A percentile compares a stretch with the other conserved stretches of the same genome.
phyloP scores from a whole-genome alignment of 2,329 filamentous ascomycete species.

The Fusarium stilboides region DNA sequence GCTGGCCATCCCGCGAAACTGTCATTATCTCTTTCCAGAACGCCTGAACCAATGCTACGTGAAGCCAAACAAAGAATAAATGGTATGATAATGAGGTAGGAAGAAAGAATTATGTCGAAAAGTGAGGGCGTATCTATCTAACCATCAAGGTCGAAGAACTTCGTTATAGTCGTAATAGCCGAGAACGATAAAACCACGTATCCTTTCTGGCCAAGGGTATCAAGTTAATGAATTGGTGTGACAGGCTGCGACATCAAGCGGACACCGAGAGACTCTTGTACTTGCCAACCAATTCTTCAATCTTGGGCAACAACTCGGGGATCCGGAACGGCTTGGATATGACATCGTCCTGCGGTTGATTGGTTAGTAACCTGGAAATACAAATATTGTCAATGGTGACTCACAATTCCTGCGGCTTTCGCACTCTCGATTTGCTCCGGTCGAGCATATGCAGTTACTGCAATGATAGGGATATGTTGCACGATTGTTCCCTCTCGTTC shows the following conservation, averaged over 20 bases:
- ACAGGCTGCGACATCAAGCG: constrained; percentile 14
- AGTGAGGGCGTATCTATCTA: constrained; percentile 18
- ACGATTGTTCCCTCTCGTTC: constrained; percentile 74
- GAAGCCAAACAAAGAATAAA: constrained; percentile 27
- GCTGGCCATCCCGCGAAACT: constrained; percentile 35
- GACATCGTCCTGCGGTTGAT: constrained; percentile 73
- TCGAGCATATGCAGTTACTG: constrained; percentile 86
- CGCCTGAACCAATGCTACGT: constrained; percentile 40
- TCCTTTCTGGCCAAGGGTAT: constrained; percentile 3
- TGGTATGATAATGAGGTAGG: constrained; percentile 23
- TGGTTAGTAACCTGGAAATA: constrained; percentile 16
- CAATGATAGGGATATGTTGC: constrained; percentile 81
- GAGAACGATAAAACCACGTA: constrained; percentile 1
- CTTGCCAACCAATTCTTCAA: constrained; percentile 69
- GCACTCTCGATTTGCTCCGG: constrained; percentile 81
- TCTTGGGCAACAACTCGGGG: constrained; percentile 77
- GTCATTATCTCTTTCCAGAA: constrained; percentile 40
- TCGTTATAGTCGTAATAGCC: constrained; percentile 29
- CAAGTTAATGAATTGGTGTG: neutral
- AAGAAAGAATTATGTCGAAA: constrained; percentile 39
- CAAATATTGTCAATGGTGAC: constrained; percentile 49
- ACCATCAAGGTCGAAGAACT: constrained; percentile 24
- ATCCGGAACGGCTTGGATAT: constrained; percentile 87
- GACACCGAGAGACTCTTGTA: constrained; percentile 55
- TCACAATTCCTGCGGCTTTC: constrained; percentile 79